Percentiles rank a stretch among this genome's conserved stretches.
phyloP scores from a whole-genome alignment of 2,329 filamentous ascomycete genomes.

The Leptosphaerulina australis region DNA sequence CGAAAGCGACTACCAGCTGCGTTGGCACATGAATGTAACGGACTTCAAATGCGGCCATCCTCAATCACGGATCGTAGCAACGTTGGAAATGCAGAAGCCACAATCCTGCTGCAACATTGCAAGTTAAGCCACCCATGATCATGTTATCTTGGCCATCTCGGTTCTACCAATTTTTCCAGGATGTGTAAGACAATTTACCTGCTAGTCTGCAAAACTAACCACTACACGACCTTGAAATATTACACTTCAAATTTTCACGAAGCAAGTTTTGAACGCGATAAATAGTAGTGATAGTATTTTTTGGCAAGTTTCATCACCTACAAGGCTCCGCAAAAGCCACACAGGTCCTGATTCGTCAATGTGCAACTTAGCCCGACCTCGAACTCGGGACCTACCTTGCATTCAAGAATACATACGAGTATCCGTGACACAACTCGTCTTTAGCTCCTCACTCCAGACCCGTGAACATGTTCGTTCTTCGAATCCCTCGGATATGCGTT shows the following conservation, averaged over 20 bases:
- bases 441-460: not conserved
- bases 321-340: conserved; percentile 10
- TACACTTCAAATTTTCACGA: not conserved
- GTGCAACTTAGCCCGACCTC: conserved; percentile 1
- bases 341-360: conserved; percentile 1
- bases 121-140: not conserved
- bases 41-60: not conserved
- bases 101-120: not conserved
- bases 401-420: conserved; percentile 4
- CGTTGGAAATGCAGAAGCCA: not conserved
- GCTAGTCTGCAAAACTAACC: not conserved
- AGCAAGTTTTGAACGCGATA: not conserved
- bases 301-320: not conserved
- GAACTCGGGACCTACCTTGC: not conserved
- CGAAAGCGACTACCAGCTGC: conserved; percentile 7
- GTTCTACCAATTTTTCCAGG: not conserved
- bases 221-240: not conserved
- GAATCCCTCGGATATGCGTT: conserved; percentile 5
- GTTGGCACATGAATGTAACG: not conserved
- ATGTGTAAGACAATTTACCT: not conserved
- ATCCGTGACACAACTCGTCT: conserved; percentile 1
- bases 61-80: not conserved
- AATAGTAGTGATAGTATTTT: conserved; percentile 13
- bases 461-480: not conserved
- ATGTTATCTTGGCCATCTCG: not conserved